These are phyloP conservation scores for Micractinium conductrix DNA, from an alignment of 139 green algal species.

Conservation along the genomic window DNA sequence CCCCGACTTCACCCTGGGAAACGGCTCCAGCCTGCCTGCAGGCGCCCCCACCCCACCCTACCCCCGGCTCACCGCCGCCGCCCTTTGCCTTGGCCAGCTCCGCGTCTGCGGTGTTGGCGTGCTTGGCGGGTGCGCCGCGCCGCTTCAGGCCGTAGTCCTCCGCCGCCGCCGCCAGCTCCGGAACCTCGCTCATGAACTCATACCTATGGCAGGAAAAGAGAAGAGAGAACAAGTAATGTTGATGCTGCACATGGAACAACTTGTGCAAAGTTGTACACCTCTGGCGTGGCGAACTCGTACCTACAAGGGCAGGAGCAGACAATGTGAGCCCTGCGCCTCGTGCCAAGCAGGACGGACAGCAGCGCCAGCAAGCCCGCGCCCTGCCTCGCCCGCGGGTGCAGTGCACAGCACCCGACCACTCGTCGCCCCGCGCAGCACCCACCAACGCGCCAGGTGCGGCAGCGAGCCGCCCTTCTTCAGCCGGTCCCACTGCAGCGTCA, in stretches of 20 bases:
- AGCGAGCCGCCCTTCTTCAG: conserved; percentile 53
- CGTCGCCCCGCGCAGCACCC: neutral
- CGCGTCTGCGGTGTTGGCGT: conserved; percentile 26
- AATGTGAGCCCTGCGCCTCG: too few species aligned
- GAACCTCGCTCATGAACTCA: conserved; percentile 56
- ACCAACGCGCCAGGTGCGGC: conserved; percentile 83
- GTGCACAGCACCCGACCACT: too few species aligned
- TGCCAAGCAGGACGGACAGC: too few species aligned
- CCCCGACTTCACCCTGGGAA: neutral
- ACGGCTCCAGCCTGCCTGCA: too few species aligned
- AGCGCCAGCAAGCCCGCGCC: too few species aligned
- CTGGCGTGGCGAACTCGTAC: too few species aligned
- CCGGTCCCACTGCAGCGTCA: conserved; percentile 74
- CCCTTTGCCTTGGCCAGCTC: conserved; percentile 42
- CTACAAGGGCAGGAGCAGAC: too few species aligned
- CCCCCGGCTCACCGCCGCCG: conserved; percentile 15
- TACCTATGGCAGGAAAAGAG: conserved; percentile 47
- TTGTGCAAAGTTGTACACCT: too few species aligned
- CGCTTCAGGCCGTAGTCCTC: conserved; percentile 50
- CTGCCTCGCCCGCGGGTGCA: too few species aligned
- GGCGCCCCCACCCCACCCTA: neutral
- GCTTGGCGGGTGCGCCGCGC: conserved; percentile 36
- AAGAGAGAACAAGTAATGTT: neutral
- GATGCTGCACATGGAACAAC: too few species aligned
- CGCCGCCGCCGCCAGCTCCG: conserved; percentile 53